Conservation (phyloP, 768 basidiomycete genomes). For the Gautieria morchelliformis region DNA sequence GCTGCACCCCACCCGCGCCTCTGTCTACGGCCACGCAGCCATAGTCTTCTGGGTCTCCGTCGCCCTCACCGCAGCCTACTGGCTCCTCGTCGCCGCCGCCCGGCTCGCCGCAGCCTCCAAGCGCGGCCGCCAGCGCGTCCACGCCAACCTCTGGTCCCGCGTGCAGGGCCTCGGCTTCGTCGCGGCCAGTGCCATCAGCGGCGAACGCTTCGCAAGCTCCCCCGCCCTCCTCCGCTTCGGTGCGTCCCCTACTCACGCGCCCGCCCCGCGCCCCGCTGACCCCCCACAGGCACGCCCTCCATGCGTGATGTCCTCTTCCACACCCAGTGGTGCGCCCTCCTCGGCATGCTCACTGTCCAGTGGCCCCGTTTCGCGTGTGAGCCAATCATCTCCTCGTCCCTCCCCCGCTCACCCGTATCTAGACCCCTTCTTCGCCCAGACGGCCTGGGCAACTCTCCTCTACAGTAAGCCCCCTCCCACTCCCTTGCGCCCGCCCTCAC, state of each 20-base stretch:
- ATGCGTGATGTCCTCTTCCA: slow-evolving; percentile 88
- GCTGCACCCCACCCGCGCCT: slow-evolving; percentile 30
- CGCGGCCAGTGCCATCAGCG: slow-evolving; percentile 86
- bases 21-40: slow-evolving; percentile 56
- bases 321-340: slow-evolving; percentile 82
- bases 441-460: slow-evolving; percentile 77
- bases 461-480: slow-evolving; percentile 44
- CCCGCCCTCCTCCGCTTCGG: slow-evolving; percentile 86
- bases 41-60: slow-evolving; percentile 70
- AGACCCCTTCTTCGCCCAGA: slow-evolving; percentile 88
- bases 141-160: slow-evolving; percentile 43
- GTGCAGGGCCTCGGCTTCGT: slow-evolving; percentile 82
- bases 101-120: slow-evolving; percentile 81
- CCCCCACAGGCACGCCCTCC: slow-evolving; percentile 70
- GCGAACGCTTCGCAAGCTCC: slow-evolving; percentile 75
- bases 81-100: slow-evolving; percentile 71
- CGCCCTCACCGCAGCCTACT: slow-evolving; percentile 67
- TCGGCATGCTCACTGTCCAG: slow-evolving; percentile 89
- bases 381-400: slow-evolving; percentile 21
- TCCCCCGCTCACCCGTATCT: slow-evolving; percentile 2
- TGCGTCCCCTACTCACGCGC: slow-evolving; percentile 29
- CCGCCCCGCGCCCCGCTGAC: background rate
- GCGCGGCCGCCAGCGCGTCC: slow-evolving; percentile 36
- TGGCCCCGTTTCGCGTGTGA: slow-evolving; percentile 91
- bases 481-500: slow-evolving; percentile 1